A percentile compares a stretch with the other conserved stretches of the same genome.
phyloP scores from a whole-genome alignment of 2,329 filamentous ascomycete species.

The Trichoderma pleuroti region DNA sequence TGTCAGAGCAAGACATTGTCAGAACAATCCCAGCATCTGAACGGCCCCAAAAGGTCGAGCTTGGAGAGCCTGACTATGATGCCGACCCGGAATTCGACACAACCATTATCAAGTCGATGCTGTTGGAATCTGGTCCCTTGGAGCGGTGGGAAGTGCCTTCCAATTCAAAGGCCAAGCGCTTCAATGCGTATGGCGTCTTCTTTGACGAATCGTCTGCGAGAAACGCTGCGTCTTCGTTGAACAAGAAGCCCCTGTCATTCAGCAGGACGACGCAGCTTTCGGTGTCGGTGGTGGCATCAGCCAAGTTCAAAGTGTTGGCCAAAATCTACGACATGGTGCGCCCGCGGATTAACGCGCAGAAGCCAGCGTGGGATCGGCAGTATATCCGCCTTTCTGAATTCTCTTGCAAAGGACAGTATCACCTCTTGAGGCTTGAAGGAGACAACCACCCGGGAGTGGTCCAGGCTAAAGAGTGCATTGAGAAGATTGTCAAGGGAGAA shows the following conservation, averaged over 20 bases:
- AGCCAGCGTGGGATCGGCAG: background rate
- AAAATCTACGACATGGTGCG: slow-evolving; percentile 34
- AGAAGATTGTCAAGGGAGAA: background rate
- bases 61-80: background rate
- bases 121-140: slow-evolving; percentile 32
- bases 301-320: slow-evolving; percentile 37
- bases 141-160: slow-evolving; percentile 33
- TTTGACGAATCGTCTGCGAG: slow-evolving; percentile 35
- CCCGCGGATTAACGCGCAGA: slow-evolving; percentile 26
- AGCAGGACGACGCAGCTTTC: slow-evolving; percentile 33
- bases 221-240: slow-evolving; percentile 22
- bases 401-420: background rate
- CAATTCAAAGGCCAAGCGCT: slow-evolving; percentile 30
- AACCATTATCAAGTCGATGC: slow-evolving; percentile 28
- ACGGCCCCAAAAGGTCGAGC: background rate
- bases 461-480: background rate
- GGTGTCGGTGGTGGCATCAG: slow-evolving; percentile 35
- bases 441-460: background rate
- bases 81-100: slow-evolving; percentile 24
- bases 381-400: background rate
- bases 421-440: slow-evolving; percentile 7
- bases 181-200: slow-evolving; percentile 41
- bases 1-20: background rate
- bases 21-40: background rate
- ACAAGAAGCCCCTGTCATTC: slow-evolving; percentile 32